Evolutionary conservation across 1,284 basidiomycete species (phyloP), one percentile per base, ranked within the genome.

Genomic region (Puccinia novopanici): DNA sequence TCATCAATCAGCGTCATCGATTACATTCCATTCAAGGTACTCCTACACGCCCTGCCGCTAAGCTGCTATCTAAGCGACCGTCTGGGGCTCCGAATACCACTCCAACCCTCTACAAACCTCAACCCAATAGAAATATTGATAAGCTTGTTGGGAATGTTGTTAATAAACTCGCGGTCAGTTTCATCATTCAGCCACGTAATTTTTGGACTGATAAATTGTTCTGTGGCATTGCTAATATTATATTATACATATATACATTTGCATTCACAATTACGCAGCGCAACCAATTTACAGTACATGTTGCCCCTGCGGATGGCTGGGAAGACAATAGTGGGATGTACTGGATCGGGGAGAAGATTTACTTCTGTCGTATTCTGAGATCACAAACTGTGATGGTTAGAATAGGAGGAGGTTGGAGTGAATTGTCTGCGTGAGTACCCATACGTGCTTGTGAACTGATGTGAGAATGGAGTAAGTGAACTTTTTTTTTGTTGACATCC

Each of bases 341-440:
- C 63, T 80, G 77, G 77, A 80, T 80, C 24, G 77, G 77, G 24
- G 68, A 80, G 17, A 80, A 80, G 48, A 72, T 72, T 19, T 80
- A 80, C 45, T 75, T 81, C 48, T 75, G 80, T 75, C 27, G 80
- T 22, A 84, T 85, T 27, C 82, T 85, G 13, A 82, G 83, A 13
- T 84, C 84, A 10, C 82, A 81, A 48, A 84, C 81, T 42, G 84
- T 85, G 67, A 85, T 85, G 85, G 84, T 85, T n/a, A 81, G 85
- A 4, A 82, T 85, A 13, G 85, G 85, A 17, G 85, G 85, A n/a
- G 85, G 85, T 10, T 85, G 85, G 85, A 83, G 84, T 63, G 85
- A 85, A 81, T 83, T 85, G 8, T 83, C 84, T n/a, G 84, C 57
- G 82, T 82, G 22, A 73, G 82, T 81, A 42, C 24, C 15, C 22